These are phyloP conservation scores for Umbelopsis isabellina DNA, from an alignment of 192 early-diverging fungal genomes.

Conservation along the genomic window DNA sequence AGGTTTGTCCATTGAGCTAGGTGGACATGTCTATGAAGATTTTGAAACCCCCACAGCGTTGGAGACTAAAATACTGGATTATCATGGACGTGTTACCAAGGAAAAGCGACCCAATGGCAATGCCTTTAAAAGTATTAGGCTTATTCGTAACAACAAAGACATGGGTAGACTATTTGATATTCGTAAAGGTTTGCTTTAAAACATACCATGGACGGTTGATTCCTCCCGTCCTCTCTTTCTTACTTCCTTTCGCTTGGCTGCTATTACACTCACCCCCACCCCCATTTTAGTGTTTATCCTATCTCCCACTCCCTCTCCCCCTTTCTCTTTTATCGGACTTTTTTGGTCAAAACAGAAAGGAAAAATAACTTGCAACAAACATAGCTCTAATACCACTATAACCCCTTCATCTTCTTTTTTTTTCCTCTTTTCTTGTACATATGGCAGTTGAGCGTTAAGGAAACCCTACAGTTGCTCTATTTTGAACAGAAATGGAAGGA, in stretches of 20 bases:
- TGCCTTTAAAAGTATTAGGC: slow-evolving; percentile 48
- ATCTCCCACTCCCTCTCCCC: too few relatives aligned
- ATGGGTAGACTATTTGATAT: slow-evolving; percentile 46
- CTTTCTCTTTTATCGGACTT: too few relatives aligned
- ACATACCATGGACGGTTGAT: not conserved
- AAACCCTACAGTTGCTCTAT: too few relatives aligned
- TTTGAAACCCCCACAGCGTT: slow-evolving; percentile 50
- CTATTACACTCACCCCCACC: not conserved
- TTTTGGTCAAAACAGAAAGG: too few relatives aligned
- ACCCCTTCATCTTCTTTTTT: too few relatives aligned
- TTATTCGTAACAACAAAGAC: slow-evolving; percentile 36
- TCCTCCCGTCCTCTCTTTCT: not conserved
- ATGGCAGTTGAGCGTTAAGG: too few relatives aligned
- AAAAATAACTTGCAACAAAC: too few relatives aligned
- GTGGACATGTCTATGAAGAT: slow-evolving; percentile 38
- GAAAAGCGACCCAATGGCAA: slow-evolving; percentile 52
- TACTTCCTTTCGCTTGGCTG: not conserved
- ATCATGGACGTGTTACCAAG: slow-evolving; percentile 43
- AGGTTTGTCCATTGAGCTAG: slow-evolving; percentile 40
- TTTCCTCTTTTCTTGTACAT: too few relatives aligned
- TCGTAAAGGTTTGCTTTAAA: slow-evolving; percentile 29
- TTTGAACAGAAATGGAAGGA: too few relatives aligned
- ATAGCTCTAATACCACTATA: too few relatives aligned
- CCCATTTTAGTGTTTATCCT: not conserved
- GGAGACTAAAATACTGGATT: slow-evolving; percentile 47